Percentiles rank a stretch among this genome's conserved stretches.
phyloP scores from a whole-genome alignment of 208 protist species.

The Zelonia costaricensis region DNA sequence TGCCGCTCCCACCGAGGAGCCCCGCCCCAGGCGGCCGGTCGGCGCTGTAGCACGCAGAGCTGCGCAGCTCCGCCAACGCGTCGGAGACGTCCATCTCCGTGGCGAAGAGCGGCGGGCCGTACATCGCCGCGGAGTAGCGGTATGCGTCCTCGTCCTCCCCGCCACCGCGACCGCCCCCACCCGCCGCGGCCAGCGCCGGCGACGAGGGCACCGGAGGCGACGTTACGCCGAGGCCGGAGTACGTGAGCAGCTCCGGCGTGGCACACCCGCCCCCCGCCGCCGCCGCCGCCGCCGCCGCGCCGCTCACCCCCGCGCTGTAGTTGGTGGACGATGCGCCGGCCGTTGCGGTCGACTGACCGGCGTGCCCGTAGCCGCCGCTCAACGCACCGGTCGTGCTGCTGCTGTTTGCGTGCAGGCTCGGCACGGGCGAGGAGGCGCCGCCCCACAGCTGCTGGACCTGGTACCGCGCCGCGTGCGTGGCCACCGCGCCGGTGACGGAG shows the following conservation, averaged over 20 bases:
- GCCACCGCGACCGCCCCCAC: too few species aligned
- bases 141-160: slow-evolving; percentile 19
- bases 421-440: slow-evolving; percentile 1
- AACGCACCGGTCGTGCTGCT: neutral
- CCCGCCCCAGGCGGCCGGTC: slow-evolving; percentile 11
- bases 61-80: slow-evolving; percentile 31
- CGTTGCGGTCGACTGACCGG: neutral
- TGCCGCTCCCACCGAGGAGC: neutral
- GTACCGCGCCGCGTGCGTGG: neutral
- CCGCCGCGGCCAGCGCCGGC: too few species aligned
- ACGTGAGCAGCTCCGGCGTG: too few species aligned
- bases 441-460: slow-evolving; percentile 2
- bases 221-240: too few species aligned
- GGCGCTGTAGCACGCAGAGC: slow-evolving; percentile 11
- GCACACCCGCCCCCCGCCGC: too few species aligned
- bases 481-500: neutral
- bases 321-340: neutral
- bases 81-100: slow-evolving; percentile 37
- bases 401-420: neutral
- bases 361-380: too few species aligned
- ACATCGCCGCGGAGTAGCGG: slow-evolving; percentile 6
- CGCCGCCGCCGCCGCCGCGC: neutral
- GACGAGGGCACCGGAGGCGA: too few species aligned
- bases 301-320: neutral
- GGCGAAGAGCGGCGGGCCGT: slow-evolving; percentile 25